These are phyloP conservation scores for Saprolegnia diclina DNA, from an alignment of 352 stramenopile species.

Conservation along the genomic window DNA sequence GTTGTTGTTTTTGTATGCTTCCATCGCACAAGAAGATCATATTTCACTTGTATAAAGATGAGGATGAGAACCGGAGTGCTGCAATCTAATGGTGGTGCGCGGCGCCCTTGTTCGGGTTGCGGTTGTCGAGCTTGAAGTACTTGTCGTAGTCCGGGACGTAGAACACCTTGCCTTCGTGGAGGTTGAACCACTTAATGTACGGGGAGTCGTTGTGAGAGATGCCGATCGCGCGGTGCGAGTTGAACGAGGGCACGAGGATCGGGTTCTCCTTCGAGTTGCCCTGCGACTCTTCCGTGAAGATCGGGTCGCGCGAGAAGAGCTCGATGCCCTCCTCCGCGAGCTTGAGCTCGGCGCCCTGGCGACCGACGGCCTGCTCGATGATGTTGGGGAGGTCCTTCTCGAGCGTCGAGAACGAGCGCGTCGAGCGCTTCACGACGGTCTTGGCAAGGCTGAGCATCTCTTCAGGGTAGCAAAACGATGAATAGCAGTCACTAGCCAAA, in stretches of 20 bases:
- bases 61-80: neutral
- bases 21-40: neutral
- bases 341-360: constrained; percentile 70
- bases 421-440: constrained; percentile 26
- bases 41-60: constrained; percentile 7
- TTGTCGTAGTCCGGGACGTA: constrained; percentile 83
- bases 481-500: constrained; percentile 25
- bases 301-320: constrained; percentile 77
- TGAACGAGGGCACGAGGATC: constrained; percentile 80
- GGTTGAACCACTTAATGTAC: constrained; percentile 85
- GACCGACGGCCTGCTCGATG: constrained; percentile 72
- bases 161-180: constrained; percentile 82
- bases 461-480: constrained; percentile 22
- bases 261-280: constrained; percentile 86
- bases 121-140: constrained; percentile 89
- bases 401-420: constrained; percentile 50
- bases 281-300: constrained; percentile 80
- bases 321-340: constrained; percentile 56
- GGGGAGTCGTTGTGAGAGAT: constrained; percentile 86
- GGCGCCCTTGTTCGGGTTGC: constrained; percentile 24
- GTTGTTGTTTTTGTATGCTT: neutral
- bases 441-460: constrained; percentile 27
- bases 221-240: constrained; percentile 61
- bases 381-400: constrained; percentile 56
- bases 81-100: constrained; percentile 26